Evolutionary conservation across 1,139 yeast genomes (phyloP).

Genomic region (Candida pseudocylindracea): DNA sequence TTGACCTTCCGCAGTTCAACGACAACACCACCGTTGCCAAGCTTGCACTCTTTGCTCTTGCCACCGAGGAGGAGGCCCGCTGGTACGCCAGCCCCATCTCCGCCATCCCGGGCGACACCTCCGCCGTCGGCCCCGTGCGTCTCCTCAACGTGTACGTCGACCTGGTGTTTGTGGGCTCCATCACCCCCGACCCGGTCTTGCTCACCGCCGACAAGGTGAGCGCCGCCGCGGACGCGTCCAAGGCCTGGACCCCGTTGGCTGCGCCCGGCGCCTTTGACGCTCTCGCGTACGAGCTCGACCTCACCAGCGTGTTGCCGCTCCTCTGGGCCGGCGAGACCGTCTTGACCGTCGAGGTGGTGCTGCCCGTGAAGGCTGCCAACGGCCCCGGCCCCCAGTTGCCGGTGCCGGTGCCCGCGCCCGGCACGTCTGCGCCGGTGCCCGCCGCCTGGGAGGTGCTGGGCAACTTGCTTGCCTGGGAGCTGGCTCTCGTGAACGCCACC

Average conservation of each 20-base stretch:
- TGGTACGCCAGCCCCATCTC: slow-evolving; percentile 6
- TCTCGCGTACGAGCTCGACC: slow-evolving; percentile 24
- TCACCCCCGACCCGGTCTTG: slow-evolving; percentile 9
- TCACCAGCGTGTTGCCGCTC: slow-evolving; percentile 42
- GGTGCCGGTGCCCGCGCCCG: too few relatives aligned
- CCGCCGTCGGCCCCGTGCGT: slow-evolving; percentile 7
- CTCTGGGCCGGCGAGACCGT: slow-evolving; percentile 21
- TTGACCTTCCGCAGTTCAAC: slow-evolving; percentile 1
- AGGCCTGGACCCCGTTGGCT: slow-evolving; percentile 8
- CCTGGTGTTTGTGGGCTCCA: slow-evolving; percentile 6
- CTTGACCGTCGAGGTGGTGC: slow-evolving; percentile 7
- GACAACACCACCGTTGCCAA: slow-evolving; percentile 8
- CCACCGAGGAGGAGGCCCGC: slow-evolving; percentile 7
- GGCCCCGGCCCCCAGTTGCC: background rate
- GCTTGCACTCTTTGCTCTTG: slow-evolving; percentile 8
- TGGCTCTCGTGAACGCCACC: too few relatives aligned
- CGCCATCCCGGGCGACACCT: slow-evolving; percentile 1
- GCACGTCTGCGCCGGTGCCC: too few relatives aligned
- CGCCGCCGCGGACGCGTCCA: slow-evolving; percentile 3
- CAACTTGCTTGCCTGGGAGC: too few relatives aligned
- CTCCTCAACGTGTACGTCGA: slow-evolving; percentile 8
- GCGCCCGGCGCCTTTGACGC: slow-evolving; percentile 9
- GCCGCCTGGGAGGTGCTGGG: too few relatives aligned
- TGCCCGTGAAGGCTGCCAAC: slow-evolving; percentile 5
- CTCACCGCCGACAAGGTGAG: slow-evolving; percentile 8